Evolutionary conservation across 345 rosid species (phyloP), one percentile per base, ranked within the genome.

Genomic region (Cochlearia excelsa): DNA sequence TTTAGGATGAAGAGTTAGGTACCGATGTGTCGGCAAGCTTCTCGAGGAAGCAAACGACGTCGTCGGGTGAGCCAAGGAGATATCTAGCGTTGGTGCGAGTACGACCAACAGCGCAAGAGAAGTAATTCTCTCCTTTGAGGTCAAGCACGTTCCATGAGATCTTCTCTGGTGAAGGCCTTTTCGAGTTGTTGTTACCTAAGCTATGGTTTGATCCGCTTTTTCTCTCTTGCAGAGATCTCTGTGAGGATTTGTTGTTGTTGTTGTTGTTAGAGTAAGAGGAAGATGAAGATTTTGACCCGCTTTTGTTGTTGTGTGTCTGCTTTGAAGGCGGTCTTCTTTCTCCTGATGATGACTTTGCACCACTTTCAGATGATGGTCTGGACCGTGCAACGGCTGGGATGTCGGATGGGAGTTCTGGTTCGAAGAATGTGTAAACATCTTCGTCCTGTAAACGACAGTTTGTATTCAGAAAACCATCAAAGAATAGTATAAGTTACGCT

Each of bases 61-160:
- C 90, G 26, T 90, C 96, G 0, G 99, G 83, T 4, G 99, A 85
- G 10, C 66, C 74, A 47, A 90, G 79, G 45, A 71, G 54, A 57
- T 85, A 94, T 7, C 99, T 81, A 47, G 99, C 99, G 63, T 46
- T 81, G 8, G 99, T 84, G 1, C 93, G 88, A 4, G 79, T 75
- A 57, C 99, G 81, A 9, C 95, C 96, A 2, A 94, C 99, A 0
- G 99, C 79, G 39, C 97, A 87, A 6, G 99, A 94, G 80, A 94
- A 94, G 75, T 94, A 94, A 70, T 94, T 90, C 50, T 90, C 97
- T 51, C 88, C 91, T 70, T 87, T 94, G 63, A 94, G 97, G 77
- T 94, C 99, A 41, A 94, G 99, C 70, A 94, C 97, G 40, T 84
- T 94, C 95, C 95, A 87, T 5, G 99, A 84, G 33, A 75, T 84